Percentiles rank a stretch among this genome's conserved stretches.
These are phyloP conservation scores for Saccharomyces hybrid DNA, from an alignment of 1,139 yeast species.

Conservation along the genomic window DNA sequence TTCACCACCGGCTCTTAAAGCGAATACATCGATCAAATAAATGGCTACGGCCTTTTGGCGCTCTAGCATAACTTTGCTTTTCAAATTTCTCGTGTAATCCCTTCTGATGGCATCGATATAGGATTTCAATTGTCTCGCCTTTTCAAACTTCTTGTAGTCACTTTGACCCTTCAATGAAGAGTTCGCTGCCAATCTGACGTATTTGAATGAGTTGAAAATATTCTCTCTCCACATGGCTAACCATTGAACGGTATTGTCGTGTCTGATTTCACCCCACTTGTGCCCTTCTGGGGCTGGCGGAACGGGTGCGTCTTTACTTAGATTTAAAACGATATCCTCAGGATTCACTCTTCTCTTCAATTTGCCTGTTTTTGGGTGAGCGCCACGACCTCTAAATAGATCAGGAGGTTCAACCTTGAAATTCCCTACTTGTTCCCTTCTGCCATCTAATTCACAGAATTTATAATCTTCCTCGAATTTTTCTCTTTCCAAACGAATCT, in stretches of 20 bases:
- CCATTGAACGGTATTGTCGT: conserved; percentile 92
- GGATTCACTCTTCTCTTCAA: conserved; percentile 76
- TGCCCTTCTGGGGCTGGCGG: conserved; percentile 89
- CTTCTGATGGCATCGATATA: conserved; percentile 67
- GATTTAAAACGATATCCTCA: conserved; percentile 79
- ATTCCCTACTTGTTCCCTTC: conserved; percentile 88
- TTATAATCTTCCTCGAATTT: conserved; percentile 72
- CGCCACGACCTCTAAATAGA: conserved; percentile 91
- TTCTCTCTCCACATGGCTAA: conserved; percentile 96
- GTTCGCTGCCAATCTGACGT: conserved; percentile 85
- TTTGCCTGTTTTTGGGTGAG: conserved; percentile 93
- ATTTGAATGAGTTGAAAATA: conserved; percentile 73
- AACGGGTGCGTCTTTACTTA: conserved; percentile 61
- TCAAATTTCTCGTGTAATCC: conserved; percentile 66
- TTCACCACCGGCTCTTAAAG: conserved; percentile 97
- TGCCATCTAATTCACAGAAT: conserved; percentile 74
- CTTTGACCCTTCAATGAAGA: conserved; percentile 88
- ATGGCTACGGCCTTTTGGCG: conserved; percentile 94
- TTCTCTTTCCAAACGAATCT: conserved; percentile 63
- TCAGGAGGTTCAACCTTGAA: conserved; percentile 96
- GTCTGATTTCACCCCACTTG: conserved; percentile 80
- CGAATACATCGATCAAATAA: conserved; percentile 87
- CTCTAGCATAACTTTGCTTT: conserved; percentile 70
- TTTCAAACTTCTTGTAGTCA: conserved; percentile 86
- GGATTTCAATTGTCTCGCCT: conserved; percentile 73